Percentiles rank a stretch among this genome's conserved stretches.
These are phyloP conservation scores for Cladosporium sp. DNA, from an alignment of 2,329 filamentous ascomycete genomes.

Conservation along the genomic window DNA sequence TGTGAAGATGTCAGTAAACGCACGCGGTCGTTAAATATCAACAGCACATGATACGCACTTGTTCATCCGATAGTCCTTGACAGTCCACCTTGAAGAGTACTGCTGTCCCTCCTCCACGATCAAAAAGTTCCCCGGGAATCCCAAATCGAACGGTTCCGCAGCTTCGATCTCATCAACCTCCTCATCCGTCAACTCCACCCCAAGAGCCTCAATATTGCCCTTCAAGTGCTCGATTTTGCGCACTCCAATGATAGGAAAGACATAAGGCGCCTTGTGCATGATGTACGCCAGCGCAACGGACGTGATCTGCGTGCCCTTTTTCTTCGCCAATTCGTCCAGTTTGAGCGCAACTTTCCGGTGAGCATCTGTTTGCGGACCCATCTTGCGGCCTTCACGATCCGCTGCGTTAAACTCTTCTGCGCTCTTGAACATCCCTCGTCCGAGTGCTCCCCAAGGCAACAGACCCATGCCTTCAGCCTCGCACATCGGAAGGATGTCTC, in stretches of 20 bases:
- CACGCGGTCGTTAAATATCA: neutral
- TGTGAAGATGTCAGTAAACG: neutral
- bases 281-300: conserved; percentile 57
- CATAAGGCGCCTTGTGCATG: conserved; percentile 58
- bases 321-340: neutral
- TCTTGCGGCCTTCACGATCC: conserved; percentile 33
- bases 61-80: neutral
- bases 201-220: conserved; percentile 61
- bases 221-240: conserved; percentile 66
- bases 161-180: conserved; percentile 61
- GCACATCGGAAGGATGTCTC: conserved; percentile 53
- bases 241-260: conserved; percentile 70
- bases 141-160: conserved; percentile 53
- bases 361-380: conserved; percentile 21
- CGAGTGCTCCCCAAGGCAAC: conserved; percentile 31
- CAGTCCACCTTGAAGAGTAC: neutral
- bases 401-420: conserved; percentile 26
- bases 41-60: neutral
- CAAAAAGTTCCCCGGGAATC: conserved; percentile 54
- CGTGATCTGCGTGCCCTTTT: conserved; percentile 1
- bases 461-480: conserved; percentile 52
- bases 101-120: conserved; percentile 20
- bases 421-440: conserved; percentile 41
- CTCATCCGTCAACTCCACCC: conserved; percentile 49
- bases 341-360: neutral